These are phyloP conservation scores for Termitomyces sp. DNA, from an alignment of 768 basidiomycete species.

Conservation along the genomic window DNA sequence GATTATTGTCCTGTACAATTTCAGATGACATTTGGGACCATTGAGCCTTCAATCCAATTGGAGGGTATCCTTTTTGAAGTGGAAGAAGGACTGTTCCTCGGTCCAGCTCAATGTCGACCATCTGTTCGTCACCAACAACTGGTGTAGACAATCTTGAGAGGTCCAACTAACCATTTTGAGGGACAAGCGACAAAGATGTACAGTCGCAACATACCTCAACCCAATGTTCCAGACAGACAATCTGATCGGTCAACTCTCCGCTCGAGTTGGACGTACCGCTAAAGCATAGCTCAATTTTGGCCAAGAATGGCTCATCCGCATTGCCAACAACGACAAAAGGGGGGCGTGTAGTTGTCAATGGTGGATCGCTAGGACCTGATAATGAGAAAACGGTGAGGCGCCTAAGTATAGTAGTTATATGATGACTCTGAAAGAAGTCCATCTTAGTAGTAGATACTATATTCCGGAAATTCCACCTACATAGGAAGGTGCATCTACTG, in stretches of 20 bases:
- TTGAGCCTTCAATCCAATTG: constrained; percentile 28
- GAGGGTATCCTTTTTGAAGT: constrained; percentile 22
- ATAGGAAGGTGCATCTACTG: constrained; percentile 48
- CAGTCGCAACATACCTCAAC: constrained; percentile 37
- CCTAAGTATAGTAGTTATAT: constrained; percentile 42
- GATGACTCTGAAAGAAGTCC: constrained; percentile 25
- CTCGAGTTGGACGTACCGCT: constrained; percentile 23
- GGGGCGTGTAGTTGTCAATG: constrained; percentile 24
- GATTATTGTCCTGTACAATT: neutral
- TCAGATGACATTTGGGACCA: constrained; percentile 24
- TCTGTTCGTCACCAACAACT: constrained; percentile 42
- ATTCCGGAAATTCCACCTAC: constrained; percentile 21
- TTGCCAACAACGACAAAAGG: constrained; percentile 43
- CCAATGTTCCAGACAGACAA: constrained; percentile 45
- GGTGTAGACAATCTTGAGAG: constrained; percentile 26
- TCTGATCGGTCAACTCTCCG: constrained; percentile 24
- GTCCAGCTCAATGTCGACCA: constrained; percentile 49
- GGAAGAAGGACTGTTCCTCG: constrained; percentile 38
- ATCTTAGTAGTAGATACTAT: constrained; percentile 3
- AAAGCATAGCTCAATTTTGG: constrained; percentile 42
- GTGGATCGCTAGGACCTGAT: constrained; percentile 13
- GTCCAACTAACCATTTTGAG: constrained; percentile 31
- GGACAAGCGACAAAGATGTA: neutral
- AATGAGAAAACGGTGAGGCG: constrained; percentile 29
- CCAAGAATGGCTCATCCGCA: constrained; percentile 38